Percentiles rank a stretch among this genome's conserved stretches.
phyloP scores from a whole-genome alignment of 1,284 basidiomycete genomes.

The Bondarzewia mesenterica region DNA sequence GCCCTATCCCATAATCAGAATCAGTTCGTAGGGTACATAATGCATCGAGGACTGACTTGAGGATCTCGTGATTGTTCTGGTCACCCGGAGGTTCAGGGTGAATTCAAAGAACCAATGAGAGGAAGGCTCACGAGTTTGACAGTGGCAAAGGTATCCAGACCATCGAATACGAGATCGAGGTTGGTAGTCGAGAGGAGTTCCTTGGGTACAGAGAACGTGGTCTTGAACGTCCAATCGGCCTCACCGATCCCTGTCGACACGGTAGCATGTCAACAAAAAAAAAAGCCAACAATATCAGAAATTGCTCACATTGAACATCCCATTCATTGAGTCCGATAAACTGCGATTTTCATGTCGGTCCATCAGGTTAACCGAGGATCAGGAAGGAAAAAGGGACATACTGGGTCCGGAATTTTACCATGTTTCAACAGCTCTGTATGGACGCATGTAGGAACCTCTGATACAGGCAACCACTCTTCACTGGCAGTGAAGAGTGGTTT shows the following conservation, averaged over 20 bases:
- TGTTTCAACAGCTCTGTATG: constrained; percentile 76
- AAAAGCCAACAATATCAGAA: constrained; percentile 4
- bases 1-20: constrained; percentile 30
- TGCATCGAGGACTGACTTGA: constrained; percentile 35
- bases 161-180: constrained; percentile 77
- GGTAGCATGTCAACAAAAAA: constrained; percentile 3
- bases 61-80: constrained; percentile 64
- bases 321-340: constrained; percentile 75
- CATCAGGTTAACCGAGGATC: neutral
- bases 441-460: constrained; percentile 71
- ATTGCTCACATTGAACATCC: constrained; percentile 71
- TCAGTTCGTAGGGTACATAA: neutral
- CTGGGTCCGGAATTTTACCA: constrained; percentile 75
- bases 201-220: constrained; percentile 46
- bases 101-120: no score
- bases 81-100: neutral
- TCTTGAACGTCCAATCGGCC: constrained; percentile 78
- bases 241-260: constrained; percentile 72
- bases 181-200: constrained; percentile 38
- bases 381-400: constrained; percentile 25
- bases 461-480: constrained; percentile 59
- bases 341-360: constrained; percentile 24
- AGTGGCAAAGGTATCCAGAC: constrained; percentile 79
- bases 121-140: constrained; percentile 50
- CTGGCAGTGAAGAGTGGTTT: no score